These are phyloP conservation scores for Tuber aestivum DNA, from an alignment of 495 filamentous ascomycete species.

Conservation along the genomic window DNA sequence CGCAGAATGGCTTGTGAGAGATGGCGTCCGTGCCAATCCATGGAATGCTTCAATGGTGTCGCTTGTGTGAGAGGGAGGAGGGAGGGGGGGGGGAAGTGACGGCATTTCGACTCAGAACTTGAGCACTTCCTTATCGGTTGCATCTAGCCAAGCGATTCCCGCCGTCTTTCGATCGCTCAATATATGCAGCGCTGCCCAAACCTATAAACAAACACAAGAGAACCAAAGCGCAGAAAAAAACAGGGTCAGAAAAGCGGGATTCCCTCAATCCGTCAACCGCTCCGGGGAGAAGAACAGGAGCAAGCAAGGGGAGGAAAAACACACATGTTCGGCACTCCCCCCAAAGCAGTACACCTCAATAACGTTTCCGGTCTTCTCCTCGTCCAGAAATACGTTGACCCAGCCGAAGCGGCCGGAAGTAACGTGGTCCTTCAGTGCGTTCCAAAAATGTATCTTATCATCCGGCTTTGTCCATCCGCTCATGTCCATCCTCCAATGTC, in stretches of 20 bases:
- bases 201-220: conserved; percentile 13
- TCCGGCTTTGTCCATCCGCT: conserved; percentile 23
- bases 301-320: conserved; percentile 2
- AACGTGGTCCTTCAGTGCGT: conserved; percentile 30
- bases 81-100: not conserved
- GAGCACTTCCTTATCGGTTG: conserved; percentile 28
- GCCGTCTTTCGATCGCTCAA: conserved; percentile 29
- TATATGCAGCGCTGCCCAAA: conserved; percentile 38
- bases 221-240: not conserved
- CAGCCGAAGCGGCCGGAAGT: conserved; percentile 23
- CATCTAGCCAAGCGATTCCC: conserved; percentile 34
- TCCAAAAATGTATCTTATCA: conserved; percentile 33
- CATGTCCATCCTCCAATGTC: conserved; percentile 37
- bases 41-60: not conserved
- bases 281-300: not conserved
- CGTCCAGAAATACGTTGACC: conserved; percentile 30
- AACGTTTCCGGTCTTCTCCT: conserved; percentile 17
- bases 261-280: not conserved
- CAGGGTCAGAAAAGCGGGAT: not conserved
- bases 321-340: conserved; percentile 31
- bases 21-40: not conserved
- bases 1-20: not conserved
- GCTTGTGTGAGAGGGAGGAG: not conserved
- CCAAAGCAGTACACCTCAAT: conserved; percentile 37
- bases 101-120: conserved; percentile 14